Base-by-base conservation (phyloP, 176 grass and related monocot genomes). In the Carex pumila region DNA sequence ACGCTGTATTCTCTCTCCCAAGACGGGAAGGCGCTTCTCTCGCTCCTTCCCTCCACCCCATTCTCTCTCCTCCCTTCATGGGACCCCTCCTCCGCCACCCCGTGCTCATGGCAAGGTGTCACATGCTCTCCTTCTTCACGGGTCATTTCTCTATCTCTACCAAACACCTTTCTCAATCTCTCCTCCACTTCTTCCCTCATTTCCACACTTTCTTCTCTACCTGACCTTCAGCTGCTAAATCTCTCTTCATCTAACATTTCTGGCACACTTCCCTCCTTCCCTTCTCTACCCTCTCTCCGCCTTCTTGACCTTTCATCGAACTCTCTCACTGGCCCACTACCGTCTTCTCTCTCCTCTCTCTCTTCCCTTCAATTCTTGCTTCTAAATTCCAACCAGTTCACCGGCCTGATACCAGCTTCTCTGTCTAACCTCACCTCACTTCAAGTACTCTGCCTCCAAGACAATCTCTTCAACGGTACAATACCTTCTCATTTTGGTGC, bases 161-260 rank as follows among this genome's bases (percentile, higher is more conserved):
- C 96, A 43, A 85, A 95, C 83, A 95, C 93, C 83, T 95, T 99
- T 90, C 89, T 99, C 86, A 99, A 99, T 89, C 90, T 99, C 59
- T 89, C 96, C 3, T 12, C 80, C 32, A 83, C 80, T 17, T 13
- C 80, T 67, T 29, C 84, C 17, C 87, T 99, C 17, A 91, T 93
- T 29, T 79, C 93, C 15, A 15, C 79, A 39, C 93, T 95, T 78
- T 85, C 93, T 18, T 69, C 88, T 10, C 93, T 99, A 60, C 84
- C 96, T 1, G 87, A 87, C 34, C 89, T 99, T 47, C 96, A 99
- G 73, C 83, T 95, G n/a, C 89, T 99, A 65, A 99, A 99, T 62
- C 93, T 99, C 85, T 99, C 96, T 70, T 88, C 91, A 47, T 83
- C 91, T 82, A 99, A 99, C 88, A 89, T 99, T 61, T 93, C 96